Base-by-base conservation (phyloP, 2,329 filamentous ascomycete species). In the Endoconidiophora laricicola region DNA sequence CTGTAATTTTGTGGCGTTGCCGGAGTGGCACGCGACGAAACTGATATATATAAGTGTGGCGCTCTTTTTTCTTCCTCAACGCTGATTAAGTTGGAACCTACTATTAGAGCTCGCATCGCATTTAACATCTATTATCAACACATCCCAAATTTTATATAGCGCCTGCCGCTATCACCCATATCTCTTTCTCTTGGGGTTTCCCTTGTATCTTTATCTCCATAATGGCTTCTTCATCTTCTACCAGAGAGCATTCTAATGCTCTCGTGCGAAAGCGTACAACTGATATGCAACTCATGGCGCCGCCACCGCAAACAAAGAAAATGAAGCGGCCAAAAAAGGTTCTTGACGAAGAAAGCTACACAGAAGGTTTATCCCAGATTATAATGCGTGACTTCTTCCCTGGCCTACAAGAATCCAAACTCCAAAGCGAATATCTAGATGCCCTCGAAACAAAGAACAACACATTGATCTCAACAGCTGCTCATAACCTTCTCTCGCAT, bases 381-480 rank as follows among this genome's bases (percentile, higher is more conserved):
- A 94, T 98, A 55, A 86, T 86, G 7, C 80, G 91, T 56, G 91
- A 98, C 69, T 98, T 94, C 69, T 98, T 96, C 60, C 91, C 91
- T 0, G 91, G 90, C 0, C 72, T 98, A 0, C 69, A 88, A 3
- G 87, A 96, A 62, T 81, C 80, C 12, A 80, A 94, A 58, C 82
- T 81, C 0, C 87, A 95, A 62, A 81, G 87, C 61, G 91, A 98
- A 59, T 96, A 95, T 58, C 71, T 98, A 26, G 82, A 93, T 59
- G 91, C 91, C 0, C 67, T 96, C 6, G 87, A 94, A 6, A 94
- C 88, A 14, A 82, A 82, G 52, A 81, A 98, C 64, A 69, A 74
- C 46, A 74, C 76, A 57, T 96, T 91, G 90, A 95, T 96, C 55
- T 74, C 79, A 14, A 86, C 80, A 57, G 87, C 87, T 4, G 78